Base-by-base conservation (phyloP, 306 rosid genomes). In the Datisca glomerata region DNA sequence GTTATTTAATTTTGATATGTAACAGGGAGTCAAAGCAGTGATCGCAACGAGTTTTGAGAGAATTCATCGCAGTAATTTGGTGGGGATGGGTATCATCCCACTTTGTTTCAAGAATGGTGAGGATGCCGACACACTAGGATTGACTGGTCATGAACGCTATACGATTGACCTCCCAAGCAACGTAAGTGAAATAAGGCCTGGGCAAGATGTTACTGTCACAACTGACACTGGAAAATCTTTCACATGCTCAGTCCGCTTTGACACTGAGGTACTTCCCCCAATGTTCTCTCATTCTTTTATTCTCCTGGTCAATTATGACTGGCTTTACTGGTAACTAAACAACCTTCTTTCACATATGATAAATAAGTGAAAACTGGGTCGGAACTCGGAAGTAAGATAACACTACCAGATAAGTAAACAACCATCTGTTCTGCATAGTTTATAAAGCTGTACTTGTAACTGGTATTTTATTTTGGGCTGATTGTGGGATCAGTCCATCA, bases 21-120 rank as follows among this genome's bases (percentile, higher is more conserved):
- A 8, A 38, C 57, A 82, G 94, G 94, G 94, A 2, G 93, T 79
- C 68, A 87, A 79, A 66, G 94, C 94, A 23, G 94, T 82, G 62
- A 87, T 87, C 48, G 78, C 93, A 41, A 87, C 79, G 67, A 79
- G 87, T 69, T 82, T 76, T 39, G 96, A 87, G 75, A 72, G 94
- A 57, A 86, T 83, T 73, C 94, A 81, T 70, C 87, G 93, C 17
- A 82, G 96, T 58, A 86, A 82, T 64, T 67, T 82, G 57, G 94
- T 76, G 38, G 96, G 96, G 32, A 82, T 86, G 94, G 96, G 96
- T 23, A 54, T 82, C 50, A 69, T 87, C 46, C 87, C 96, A 13
- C 58, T 87, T 12, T 76, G 94, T 46, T 87, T 79, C 43, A 82
- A 87, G 78, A 2, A 73, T 13, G 82, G 89, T 43, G 87, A 87